Conservation (phyloP, 1,284 basidiomycete species). For the Gomphus sp. region DNA sequence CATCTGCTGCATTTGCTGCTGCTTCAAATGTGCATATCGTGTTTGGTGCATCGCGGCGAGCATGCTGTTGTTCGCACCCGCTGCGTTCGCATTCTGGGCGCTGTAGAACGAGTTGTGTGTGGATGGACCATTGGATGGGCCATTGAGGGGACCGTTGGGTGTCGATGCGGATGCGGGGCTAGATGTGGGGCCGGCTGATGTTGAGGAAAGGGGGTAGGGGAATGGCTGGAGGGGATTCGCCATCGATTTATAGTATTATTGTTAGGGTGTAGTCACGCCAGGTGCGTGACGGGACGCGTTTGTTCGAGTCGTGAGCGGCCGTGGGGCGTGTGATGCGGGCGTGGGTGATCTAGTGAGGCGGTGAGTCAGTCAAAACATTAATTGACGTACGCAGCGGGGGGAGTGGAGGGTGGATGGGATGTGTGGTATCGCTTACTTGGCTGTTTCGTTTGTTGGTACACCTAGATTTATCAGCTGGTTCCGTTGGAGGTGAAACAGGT, state of each 20-base stretch:
- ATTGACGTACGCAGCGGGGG: too few species aligned
- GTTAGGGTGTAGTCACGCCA: neutral
- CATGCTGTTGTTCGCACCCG: constrained; percentile 16
- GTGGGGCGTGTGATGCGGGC: neutral
- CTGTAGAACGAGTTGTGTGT: neutral
- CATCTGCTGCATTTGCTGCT: constrained; percentile 11
- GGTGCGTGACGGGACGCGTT: neutral
- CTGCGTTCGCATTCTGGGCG: too few species aligned
- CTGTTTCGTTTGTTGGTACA: too few species aligned
- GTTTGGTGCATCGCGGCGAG: constrained; percentile 21
- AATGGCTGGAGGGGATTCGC: constrained; percentile 1
- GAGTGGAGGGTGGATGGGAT: too few species aligned
- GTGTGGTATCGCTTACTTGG: too few species aligned
- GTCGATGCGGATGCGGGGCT: too few species aligned
- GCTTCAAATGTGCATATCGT: constrained; percentile 14
- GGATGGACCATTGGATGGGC: too few species aligned
- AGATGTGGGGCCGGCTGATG: too few species aligned
- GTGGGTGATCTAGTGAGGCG: neutral
- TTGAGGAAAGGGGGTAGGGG: neutral
- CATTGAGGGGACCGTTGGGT: neutral
- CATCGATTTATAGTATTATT: neutral
- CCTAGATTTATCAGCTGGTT: too few species aligned
- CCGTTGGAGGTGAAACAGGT: too few species aligned
- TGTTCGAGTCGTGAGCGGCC: neutral
- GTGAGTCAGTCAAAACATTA: too few species aligned